Evolutionary conservation across 2,329 filamentous ascomycete species (phyloP), one percentile per base, ranked within the genome.

Genomic region (Exophiala sp.): DNA sequence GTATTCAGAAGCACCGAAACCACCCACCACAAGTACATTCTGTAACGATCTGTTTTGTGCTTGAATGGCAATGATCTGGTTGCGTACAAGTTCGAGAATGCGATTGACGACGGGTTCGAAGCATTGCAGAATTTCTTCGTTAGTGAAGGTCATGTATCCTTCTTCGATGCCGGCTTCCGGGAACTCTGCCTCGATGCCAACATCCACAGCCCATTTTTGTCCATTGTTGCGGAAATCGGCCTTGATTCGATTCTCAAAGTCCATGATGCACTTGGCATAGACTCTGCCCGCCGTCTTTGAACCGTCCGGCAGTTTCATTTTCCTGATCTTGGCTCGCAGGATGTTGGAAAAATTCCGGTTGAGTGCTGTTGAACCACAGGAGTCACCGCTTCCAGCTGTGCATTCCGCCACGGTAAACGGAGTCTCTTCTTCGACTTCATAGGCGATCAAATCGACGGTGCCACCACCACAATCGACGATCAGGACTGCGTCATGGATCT

Each of bases 181-280:
- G 76, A 95, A 97, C 69, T 97, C 94, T 40, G 92, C 91, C 78
- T 99, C 94, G 66, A 99, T 97, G 68, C 94, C 94, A 46, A 99
- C 94, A 69, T 99, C 94, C 16, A 97, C 91, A 41, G 94, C 94
- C 94, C 94, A 97, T 73, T 97, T 97, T 73, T 97, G 92, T 46
- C 92, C 91, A 72, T 96, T 97, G 78, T 97, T 97, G 62, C 94
- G 85, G 86, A 99, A 99, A 72, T 97, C 94, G 46, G 94, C 94
- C 80, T 99, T 99, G 82, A 99, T 96, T 71, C 94, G 82, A 82
- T 97, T 97, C 78, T 99, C 94, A 67, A 99, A 99, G 74, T 99
- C 94, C 92, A 97, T 97, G 74, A 99, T 97, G 72, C 92, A 97
- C 77, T 97, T 97, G 63, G 92, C 92, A 72, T 97, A 97, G 50